These are phyloP conservation scores for Senna tora DNA, from an alignment of 306 rosid genomes.

Conservation along the genomic window DNA sequence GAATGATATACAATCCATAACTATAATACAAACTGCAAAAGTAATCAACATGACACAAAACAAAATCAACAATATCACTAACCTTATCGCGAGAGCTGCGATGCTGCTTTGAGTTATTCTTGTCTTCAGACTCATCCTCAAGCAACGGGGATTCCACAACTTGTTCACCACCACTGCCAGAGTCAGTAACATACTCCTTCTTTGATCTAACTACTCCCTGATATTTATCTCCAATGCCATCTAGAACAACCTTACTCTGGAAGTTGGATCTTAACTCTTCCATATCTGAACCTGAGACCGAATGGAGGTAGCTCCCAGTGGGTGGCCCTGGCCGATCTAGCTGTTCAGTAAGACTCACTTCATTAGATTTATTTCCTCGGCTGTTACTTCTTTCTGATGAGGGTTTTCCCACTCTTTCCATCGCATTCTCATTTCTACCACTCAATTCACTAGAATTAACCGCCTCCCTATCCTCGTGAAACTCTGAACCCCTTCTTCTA, in stretches of 20 bases:
- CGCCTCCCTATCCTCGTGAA: conserved; percentile 44
- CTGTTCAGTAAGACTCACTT: conserved; percentile 54
- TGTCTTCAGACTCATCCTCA: conserved; percentile 67
- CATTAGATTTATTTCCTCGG: conserved; percentile 40
- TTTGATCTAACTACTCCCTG: conserved; percentile 18
- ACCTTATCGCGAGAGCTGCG: conserved; percentile 71
- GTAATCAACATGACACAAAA: background rate
- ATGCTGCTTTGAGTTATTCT: conserved; percentile 51
- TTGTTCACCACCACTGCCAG: conserved; percentile 43
- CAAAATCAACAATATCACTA: conserved; percentile 20
- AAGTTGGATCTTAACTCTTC: conserved; percentile 45
- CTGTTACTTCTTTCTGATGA: conserved; percentile 39
- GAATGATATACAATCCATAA: conserved; percentile 2
- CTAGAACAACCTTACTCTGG: conserved; percentile 33
- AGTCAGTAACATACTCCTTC: conserved; percentile 31
- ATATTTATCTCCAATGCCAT: conserved; percentile 36
- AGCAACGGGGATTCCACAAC: conserved; percentile 65
- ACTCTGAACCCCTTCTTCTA: conserved; percentile 49
- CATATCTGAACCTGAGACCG: conserved; percentile 41
- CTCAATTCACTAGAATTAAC: conserved; percentile 38
- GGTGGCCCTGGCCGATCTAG: conserved; percentile 69
- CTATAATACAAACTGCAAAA: background rate
- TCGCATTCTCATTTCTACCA: conserved; percentile 37
- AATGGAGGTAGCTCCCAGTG: conserved; percentile 54
- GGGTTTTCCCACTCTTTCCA: conserved; percentile 38